These are phyloP conservation scores for Eucalyptus guilfoylei DNA, from an alignment of 345 rosid genomes.

Conservation along the genomic window DNA sequence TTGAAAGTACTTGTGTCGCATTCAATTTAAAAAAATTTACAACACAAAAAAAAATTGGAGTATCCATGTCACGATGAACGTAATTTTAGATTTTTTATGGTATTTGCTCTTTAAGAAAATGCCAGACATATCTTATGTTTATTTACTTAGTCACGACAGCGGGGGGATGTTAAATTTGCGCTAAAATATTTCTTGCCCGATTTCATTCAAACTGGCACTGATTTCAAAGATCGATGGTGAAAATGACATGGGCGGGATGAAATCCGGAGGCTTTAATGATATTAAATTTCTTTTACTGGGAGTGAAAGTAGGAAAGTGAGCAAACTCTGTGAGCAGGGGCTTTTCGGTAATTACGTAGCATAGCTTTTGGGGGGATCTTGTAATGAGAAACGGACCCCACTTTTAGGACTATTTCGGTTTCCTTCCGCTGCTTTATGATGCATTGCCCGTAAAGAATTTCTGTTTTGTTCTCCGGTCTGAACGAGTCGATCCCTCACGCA, in stretches of 20 bases:
- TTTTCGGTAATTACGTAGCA: background rate
- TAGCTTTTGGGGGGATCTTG: background rate
- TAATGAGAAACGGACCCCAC: background rate
- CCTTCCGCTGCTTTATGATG: background rate
- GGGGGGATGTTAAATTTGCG: background rate
- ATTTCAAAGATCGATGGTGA: background rate
- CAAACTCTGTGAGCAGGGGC: background rate
- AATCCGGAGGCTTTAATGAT: background rate
- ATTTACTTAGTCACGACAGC: background rate
- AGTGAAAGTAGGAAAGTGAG: background rate
- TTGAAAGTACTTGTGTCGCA: fast-evolving
- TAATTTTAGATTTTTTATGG: too few relatives aligned
- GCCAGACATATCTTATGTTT: background rate
- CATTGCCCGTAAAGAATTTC: background rate
- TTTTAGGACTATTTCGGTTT: background rate
- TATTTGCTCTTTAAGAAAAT: background rate
- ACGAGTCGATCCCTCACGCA: background rate
- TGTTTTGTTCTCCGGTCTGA: background rate
- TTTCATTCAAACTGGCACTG: background rate
- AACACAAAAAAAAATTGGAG: background rate
- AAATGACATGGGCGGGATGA: background rate
- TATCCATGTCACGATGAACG: fast-evolving
- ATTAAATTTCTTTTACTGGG: background rate
- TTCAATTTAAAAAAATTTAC: too few relatives aligned
- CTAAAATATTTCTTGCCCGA: background rate